A percentile compares a stretch with the other conserved stretches of the same genome.
Evolutionary conservation across 257 asterid species (phyloP).

Genomic region (Solanum piurae): DNA sequence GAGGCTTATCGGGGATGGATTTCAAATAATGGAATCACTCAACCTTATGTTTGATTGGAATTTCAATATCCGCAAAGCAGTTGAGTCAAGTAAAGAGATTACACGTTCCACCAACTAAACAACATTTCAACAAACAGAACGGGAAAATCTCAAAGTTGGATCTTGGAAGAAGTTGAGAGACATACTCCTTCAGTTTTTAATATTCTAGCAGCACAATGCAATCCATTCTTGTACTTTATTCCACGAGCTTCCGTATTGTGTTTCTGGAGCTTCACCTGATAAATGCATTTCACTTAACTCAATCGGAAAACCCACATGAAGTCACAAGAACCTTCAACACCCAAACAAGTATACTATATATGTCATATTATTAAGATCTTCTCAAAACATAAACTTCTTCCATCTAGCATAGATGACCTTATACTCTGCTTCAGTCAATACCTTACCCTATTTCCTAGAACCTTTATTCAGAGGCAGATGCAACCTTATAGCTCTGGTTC

Average conservation of each 20-base stretch:
- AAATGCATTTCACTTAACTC: neutral
- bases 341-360: neutral
- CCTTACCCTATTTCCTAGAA: neutral
- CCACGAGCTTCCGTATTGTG: slow-evolving; percentile 75
- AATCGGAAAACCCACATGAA: neutral
- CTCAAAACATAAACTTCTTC: neutral
- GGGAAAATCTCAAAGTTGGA: neutral
- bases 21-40: neutral
- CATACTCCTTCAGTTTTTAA: slow-evolving; percentile 93
- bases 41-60: neutral
- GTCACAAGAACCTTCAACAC: neutral
- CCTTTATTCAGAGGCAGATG: neutral
- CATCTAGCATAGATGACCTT: neutral
- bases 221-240: slow-evolving; percentile 56
- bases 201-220: slow-evolving; percentile 77
- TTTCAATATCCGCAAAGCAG: neutral
- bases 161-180: slow-evolving; percentile 19
- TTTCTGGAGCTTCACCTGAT: slow-evolving; percentile 87
- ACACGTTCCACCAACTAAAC: neutral
- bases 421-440: neutral
- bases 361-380: neutral
- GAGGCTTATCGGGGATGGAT: neutral
- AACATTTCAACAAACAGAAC: neutral
- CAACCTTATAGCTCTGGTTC: neutral
- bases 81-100: neutral